Conservation (phyloP, 2,329 filamentous ascomycete genomes). For the Trichoderma sp. region DNA sequence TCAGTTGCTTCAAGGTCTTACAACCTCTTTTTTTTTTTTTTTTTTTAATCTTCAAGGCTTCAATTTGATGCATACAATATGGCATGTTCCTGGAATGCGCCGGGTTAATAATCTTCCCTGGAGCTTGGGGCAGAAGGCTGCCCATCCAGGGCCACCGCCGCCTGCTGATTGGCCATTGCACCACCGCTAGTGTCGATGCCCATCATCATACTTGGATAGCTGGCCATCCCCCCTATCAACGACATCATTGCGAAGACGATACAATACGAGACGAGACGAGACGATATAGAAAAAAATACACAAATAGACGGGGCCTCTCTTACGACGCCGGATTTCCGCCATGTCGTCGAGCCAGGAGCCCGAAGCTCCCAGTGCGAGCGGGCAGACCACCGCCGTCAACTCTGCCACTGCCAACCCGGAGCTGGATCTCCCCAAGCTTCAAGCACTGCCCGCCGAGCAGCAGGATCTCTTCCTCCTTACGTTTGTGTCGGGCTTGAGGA, state of each 20-base stretch:
- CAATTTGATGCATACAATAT: background rate
- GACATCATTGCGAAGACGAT: background rate
- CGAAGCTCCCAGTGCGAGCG: conserved; percentile 31
- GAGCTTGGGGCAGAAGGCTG: conserved; percentile 5
- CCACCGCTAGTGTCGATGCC: conserved; percentile 17
- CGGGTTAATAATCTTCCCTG: conserved; percentile 34
- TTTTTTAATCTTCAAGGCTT: background rate
- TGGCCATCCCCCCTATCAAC: conserved; percentile 13
- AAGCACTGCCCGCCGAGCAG: conserved; percentile 86
- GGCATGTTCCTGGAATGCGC: conserved; percentile 21
- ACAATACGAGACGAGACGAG: background rate
- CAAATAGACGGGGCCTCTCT: conserved; percentile 20
- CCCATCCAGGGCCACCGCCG: conserved; percentile 6
- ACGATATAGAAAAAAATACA: conserved; percentile 6
- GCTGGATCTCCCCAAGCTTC: conserved; percentile 85
- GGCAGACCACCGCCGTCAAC: conserved; percentile 34
- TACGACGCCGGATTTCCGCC: conserved; percentile 20
- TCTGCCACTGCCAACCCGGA: conserved; percentile 60
- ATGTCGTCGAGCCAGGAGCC: conserved; percentile 40
- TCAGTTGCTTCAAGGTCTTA: background rate
- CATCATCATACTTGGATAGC: conserved; percentile 18
- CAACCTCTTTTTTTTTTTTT: background rate
- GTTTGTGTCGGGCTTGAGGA: conserved; percentile 77
- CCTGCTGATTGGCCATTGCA: conserved; percentile 22
- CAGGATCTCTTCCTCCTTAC: conserved; percentile 92